Percentiles rank a stretch among this genome's conserved stretches.
These are phyloP conservation scores for Magnolia officinalis DNA, from an alignment of 164 flowering plant genomes.

Conservation along the genomic window DNA sequence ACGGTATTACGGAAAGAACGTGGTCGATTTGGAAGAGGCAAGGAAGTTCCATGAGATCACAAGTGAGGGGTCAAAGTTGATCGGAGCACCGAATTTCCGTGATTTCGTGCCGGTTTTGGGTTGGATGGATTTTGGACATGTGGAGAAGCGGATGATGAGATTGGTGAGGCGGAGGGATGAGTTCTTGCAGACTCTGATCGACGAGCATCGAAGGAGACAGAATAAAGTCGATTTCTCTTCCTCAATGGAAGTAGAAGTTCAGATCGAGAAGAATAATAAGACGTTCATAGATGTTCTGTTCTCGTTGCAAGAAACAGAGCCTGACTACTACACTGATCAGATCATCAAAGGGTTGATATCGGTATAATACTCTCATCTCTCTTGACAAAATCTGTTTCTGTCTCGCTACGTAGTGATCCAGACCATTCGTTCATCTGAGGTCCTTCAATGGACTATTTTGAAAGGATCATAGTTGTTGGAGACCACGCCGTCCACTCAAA, in stretches of 20 bases:
- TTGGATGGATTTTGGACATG: constrained; percentile 22
- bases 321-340: constrained; percentile 29
- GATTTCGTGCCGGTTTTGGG: constrained; percentile 26
- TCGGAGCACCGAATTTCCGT: constrained; percentile 7
- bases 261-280: not conserved
- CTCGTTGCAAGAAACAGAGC: constrained; percentile 30
- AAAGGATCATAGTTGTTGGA: too few species aligned
- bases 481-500: too few species aligned
- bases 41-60: constrained; percentile 12
- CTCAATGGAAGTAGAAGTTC: not conserved
- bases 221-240: not conserved
- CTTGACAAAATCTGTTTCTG: not conserved
- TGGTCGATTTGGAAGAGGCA: constrained; percentile 18
- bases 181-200: constrained; percentile 24
- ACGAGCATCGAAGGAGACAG: constrained; percentile 1
- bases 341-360: constrained; percentile 27
- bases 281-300: constrained; percentile 22
- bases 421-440: too few species aligned
- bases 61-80: not conserved
- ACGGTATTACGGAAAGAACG: constrained; percentile 17
- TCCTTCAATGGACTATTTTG: too few species aligned
- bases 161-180: constrained; percentile 16
- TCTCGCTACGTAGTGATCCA: too few species aligned
- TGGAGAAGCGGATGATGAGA: constrained; percentile 14
- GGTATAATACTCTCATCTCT: constrained; percentile 14